phyloP scores from a whole-genome alignment of 139 green algal species.

The Ettlia oleoabundans region DNA sequence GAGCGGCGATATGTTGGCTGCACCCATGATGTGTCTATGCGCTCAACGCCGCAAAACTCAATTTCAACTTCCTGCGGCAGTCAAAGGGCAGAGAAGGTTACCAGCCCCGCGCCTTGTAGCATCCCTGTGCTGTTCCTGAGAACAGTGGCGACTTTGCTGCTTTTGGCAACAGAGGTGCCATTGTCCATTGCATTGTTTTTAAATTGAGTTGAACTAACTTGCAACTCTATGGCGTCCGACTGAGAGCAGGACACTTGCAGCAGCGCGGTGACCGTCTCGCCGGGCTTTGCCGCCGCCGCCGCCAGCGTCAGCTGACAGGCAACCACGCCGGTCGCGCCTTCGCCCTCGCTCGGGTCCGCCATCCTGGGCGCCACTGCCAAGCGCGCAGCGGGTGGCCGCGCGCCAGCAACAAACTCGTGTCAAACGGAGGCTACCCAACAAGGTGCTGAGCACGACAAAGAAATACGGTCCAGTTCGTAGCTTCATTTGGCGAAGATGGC shows the following conservation, averaged over 20 bases:
- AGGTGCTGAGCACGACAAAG: too few species aligned
- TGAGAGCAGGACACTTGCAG: slow-evolving; percentile 38
- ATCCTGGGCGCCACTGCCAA: too few species aligned
- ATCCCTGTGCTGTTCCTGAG: neutral
- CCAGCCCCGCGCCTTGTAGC: neutral
- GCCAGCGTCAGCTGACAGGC: slow-evolving; percentile 25
- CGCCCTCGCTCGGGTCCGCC: neutral
- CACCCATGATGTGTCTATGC: slow-evolving; percentile 60
- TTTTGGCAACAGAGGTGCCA: too few species aligned
- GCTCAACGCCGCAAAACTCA: slow-evolving; percentile 51
- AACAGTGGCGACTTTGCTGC: neutral
- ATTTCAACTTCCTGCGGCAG: slow-evolving; percentile 35
- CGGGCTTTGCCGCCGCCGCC: slow-evolving; percentile 18
- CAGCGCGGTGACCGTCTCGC: slow-evolving; percentile 44
- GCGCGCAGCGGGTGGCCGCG: too few species aligned
- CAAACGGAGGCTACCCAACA: too few species aligned
- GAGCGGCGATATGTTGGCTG: slow-evolving; percentile 28
- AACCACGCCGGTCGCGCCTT: neutral
- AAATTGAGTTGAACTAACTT: too few species aligned
- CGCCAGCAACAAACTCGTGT: too few species aligned
- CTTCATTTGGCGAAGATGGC: too few species aligned
- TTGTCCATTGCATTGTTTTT: too few species aligned
- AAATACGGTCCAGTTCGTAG: too few species aligned
- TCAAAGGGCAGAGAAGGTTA: neutral
- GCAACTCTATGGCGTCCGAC: slow-evolving; percentile 31